Evolutionary conservation across 202 grass and related monocot genomes (phyloP), one percentile per base, ranked within the genome.

Genomic region (Zoysia matrella): DNA sequence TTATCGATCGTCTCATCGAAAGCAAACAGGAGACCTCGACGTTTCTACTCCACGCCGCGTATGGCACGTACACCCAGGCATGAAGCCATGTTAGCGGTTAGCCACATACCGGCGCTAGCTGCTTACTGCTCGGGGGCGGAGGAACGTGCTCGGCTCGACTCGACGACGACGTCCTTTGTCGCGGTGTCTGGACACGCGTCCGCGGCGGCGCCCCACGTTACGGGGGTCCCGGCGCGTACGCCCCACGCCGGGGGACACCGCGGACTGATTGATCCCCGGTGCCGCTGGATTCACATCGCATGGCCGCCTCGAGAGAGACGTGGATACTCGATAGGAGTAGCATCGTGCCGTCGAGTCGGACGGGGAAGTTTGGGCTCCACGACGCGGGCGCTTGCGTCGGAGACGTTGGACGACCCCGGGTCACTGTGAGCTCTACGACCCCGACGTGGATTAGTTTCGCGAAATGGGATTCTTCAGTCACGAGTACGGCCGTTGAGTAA

Each of bases 361-460:
- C 5, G 12, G 15, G 41, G 30, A 22, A 14, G 11, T 7, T 7
- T 13, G 51, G 2, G 45, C 55, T 48, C 64, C 39, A 85, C 12
- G 22, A 30, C 22, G 22, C 22, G 22, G 22, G 51, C 10, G 61
- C 76, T 57, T 60, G 56, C n/a, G 56, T 18, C 15, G n/a, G 14
- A n/a, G 13, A 14, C 15, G 54, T 5, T 56, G 13, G 54, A 15
- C 13, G 22, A 30, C 22, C 22, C 54, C 54, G 13, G 53, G 13
- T 56, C 53, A 57, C 58, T 8, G 16, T 9, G 58, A 52, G 63
- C 46, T 81, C 83, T 74, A 88, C 52, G 80, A 89, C 89, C 86
- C 86, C 90, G 0, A 87, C 48, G 84, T 53, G 44, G 71, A 80
- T 80, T 30, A 30, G 22, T 74, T 45, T 83, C 8, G 74, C 60